Percentiles rank a stretch among this genome's conserved stretches.
These are phyloP conservation scores for Rhodotorula sp. DNA, from an alignment of 1,284 basidiomycete genomes.

Conservation along the genomic window DNA sequence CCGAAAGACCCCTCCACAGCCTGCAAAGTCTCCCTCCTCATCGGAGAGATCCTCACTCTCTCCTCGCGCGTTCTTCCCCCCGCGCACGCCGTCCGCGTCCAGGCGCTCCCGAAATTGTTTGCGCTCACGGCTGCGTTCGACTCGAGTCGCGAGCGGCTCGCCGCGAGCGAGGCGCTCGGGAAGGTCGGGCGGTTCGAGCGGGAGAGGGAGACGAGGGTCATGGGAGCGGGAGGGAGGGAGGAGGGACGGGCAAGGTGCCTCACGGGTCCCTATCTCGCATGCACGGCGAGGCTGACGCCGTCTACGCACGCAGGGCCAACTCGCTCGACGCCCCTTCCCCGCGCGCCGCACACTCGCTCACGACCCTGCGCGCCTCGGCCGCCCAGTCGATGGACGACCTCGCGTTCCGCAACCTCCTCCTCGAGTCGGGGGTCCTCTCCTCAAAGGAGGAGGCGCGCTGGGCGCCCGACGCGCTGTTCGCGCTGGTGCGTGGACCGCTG, in stretches of 20 bases:
- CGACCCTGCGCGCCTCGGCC: slow-evolving; percentile 79
- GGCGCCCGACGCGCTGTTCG: slow-evolving; percentile 85
- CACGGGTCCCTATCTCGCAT: neutral
- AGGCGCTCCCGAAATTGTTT: slow-evolving; percentile 86
- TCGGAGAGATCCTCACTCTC: slow-evolving; percentile 86
- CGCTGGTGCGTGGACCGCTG: slow-evolving; percentile 88
- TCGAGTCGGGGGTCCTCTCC: slow-evolving; percentile 85
- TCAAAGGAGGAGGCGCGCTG: slow-evolving; percentile 90
- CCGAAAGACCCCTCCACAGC: slow-evolving; percentile 66
- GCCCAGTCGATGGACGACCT: slow-evolving; percentile 88
- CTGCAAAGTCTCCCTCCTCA: slow-evolving; percentile 85
- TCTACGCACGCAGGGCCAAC: neutral
- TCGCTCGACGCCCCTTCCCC: neutral
- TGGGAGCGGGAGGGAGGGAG: neutral
- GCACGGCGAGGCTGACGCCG: neutral
- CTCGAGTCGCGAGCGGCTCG: slow-evolving; percentile 70
- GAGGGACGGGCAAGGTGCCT: neutral
- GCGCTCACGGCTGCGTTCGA: slow-evolving; percentile 73
- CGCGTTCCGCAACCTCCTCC: slow-evolving; percentile 67
- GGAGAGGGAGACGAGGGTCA: slow-evolving; percentile 58
- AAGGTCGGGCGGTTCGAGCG: slow-evolving; percentile 90
- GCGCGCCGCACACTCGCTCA: slow-evolving; percentile 64
- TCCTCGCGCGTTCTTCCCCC: slow-evolving; percentile 87
- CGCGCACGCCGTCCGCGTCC: slow-evolving; percentile 59
- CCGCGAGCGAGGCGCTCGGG: slow-evolving; percentile 80